Evolutionary conservation across 306 rosid genomes (phyloP), one percentile per base, ranked within the genome.

Genomic region (Trifolium repens): DNA sequence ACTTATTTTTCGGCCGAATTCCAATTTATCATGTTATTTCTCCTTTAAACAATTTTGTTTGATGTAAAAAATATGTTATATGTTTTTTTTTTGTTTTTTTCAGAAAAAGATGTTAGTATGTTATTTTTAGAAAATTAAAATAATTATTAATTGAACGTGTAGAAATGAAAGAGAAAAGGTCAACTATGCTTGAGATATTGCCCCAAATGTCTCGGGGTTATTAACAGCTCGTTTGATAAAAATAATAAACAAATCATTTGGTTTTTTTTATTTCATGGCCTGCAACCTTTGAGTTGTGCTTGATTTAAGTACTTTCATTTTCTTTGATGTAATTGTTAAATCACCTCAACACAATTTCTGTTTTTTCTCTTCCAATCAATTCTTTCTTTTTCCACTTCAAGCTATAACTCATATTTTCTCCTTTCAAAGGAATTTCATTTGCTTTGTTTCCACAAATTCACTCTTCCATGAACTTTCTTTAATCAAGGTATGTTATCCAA

Each of bases 401-500:
- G 74, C 5, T 11, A 24, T 74, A 66, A 26, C 55, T 57, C 40
- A 30, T 63, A 54, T 65, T 72, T 50, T 44, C 67, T 32, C 68
- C 63, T 81, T 73, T 55, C 79, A 24, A 50, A 19, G 55, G 72
- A 34, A 70, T 62, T 66, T 54, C 37, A 52, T 67, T 46, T 72
- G 46, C 72, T 73, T 73, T 67, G 66, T 54, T 68, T 32, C 77
- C 85, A 52, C 49, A 27, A 14, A 9, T 67, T 73, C 69, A 65
- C 75, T 81, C 80, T 79, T 75, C 77, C 78, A 44, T 81, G 52
- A 69, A 37, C 69, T 74, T 78, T 72, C 80, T 76, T 80, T 73
- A 40, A 63, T 80, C 75, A 79, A 85, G 93, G 96, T 91, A 87
- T 78, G 87, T 73, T 76, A 55, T 72, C 60, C 35, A 32, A 55